Percentiles rank a stretch among this genome's conserved stretches.
These are phyloP conservation scores for Hypericum perforatum DNA, from an alignment of 345 rosid species.

Conservation along the genomic window DNA sequence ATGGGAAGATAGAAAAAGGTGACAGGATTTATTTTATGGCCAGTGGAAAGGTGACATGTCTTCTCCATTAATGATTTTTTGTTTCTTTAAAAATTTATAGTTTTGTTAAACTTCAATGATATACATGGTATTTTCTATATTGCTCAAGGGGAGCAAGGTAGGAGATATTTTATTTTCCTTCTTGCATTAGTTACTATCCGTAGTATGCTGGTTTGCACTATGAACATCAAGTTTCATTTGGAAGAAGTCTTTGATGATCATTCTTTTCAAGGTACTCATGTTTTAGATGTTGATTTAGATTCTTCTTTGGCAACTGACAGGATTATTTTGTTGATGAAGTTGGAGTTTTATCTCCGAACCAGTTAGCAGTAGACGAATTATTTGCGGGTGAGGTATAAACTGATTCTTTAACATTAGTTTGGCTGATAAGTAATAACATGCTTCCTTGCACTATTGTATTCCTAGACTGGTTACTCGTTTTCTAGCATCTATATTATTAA, in stretches of 20 bases:
- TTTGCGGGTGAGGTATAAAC: conserved; percentile 89
- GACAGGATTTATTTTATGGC: conserved; percentile 93
- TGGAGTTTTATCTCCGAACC: conserved; percentile 47
- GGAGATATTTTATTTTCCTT: background rate
- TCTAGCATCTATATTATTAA: too few species aligned
- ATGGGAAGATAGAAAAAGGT: conserved; percentile 89
- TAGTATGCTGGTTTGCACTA: too few species aligned
- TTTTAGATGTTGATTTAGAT: too few species aligned
- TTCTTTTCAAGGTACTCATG: too few species aligned
- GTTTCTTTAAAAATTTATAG: background rate
- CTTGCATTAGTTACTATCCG: background rate
- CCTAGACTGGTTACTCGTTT: too few species aligned
- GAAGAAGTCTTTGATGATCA: background rate
- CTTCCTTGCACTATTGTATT: too few species aligned
- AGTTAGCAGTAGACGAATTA: conserved; percentile 46
- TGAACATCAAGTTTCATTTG: background rate
- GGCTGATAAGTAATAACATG: too few species aligned
- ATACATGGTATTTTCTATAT: too few species aligned
- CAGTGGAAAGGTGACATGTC: conserved; percentile 56
- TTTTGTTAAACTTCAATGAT: too few species aligned
- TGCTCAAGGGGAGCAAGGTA: too few species aligned
- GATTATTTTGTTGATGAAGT: conserved; percentile 89
- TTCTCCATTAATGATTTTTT: conserved; percentile 4
- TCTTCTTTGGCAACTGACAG: conserved; percentile 25
- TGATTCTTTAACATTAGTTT: background rate